These are phyloP conservation scores for Mycena indigotica DNA, from an alignment of 768 basidiomycete genomes.

Conservation along the genomic window DNA sequence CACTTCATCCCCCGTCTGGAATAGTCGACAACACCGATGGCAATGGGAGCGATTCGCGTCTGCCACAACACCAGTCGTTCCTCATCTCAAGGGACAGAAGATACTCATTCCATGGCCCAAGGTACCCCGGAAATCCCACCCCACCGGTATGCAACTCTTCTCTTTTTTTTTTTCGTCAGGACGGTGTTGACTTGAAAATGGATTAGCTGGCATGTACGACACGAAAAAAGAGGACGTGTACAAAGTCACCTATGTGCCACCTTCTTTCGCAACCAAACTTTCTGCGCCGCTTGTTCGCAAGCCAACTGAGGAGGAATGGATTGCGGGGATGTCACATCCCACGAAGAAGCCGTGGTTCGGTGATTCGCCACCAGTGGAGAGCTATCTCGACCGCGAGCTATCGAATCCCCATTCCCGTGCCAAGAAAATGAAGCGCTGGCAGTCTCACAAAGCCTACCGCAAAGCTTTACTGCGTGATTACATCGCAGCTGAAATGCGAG, in stretches of 20 bases:
- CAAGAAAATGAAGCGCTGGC: slow-evolving; percentile 80
- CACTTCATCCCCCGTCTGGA: slow-evolving; percentile 62
- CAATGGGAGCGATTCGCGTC: slow-evolving; percentile 76
- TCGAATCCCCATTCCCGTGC: slow-evolving; percentile 82
- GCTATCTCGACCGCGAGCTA: slow-evolving; percentile 67
- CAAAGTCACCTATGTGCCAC: slow-evolving; percentile 72
- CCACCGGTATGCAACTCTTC: slow-evolving; percentile 53
- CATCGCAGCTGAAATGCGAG: slow-evolving; percentile 53
- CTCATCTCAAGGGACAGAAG: slow-evolving; percentile 42
- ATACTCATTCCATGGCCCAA: slow-evolving; percentile 75
- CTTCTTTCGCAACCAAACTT: slow-evolving; percentile 46
- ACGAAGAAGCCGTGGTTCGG: slow-evolving; percentile 45
- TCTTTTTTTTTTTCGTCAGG: background rate
- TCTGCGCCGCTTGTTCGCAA: slow-evolving; percentile 41
- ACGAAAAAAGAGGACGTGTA: slow-evolving; percentile 62
- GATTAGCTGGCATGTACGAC: slow-evolving; percentile 63
- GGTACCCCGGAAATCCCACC: slow-evolving; percentile 40
- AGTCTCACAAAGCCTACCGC: slow-evolving; percentile 51
- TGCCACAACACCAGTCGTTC: slow-evolving; percentile 60
- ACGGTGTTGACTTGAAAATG: slow-evolving; percentile 2
- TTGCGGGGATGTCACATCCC: slow-evolving; percentile 61
- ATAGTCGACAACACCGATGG: slow-evolving; percentile 53
- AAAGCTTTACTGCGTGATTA: slow-evolving; percentile 55
- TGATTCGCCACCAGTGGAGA: slow-evolving; percentile 64
- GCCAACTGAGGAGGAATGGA: slow-evolving; percentile 56